Base-by-base conservation (phyloP, 2,329 filamentous ascomycete species). In the Beauveria medogensis region DNA sequence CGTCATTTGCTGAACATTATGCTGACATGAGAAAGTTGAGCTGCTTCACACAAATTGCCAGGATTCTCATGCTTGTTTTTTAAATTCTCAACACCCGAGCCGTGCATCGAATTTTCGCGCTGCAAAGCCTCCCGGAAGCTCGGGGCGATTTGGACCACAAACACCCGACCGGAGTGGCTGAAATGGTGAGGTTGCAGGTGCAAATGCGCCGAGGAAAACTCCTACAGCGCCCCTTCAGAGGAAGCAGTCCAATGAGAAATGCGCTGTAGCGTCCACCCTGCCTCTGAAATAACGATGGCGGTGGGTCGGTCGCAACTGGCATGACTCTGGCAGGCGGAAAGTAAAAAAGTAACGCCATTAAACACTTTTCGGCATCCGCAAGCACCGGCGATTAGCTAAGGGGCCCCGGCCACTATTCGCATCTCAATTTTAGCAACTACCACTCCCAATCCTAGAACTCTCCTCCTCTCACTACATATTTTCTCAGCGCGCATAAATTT, bases 301-400 rank as follows among this genome's bases (percentile, higher is more conserved):
- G 34, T 40, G 48, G 44, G 37, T 41, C 46, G n/a, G 24, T 53
- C 26, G 56, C 48, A 24, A 59, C 48, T 59, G 47, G 56, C 56
- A 18, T 59, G 56, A 59, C 56, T 59, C 24, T 53, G 22, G 34
- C 55, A 37, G 44, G 37, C 46, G 20, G 30, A 30, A 26, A 20
- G 34, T 9, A 51, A 44, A 51, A 51, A 59, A 59, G 56, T 59
- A 59, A 59, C 56, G 56, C 56, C 56, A 59, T 40, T 37, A 37
- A 46, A 20, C 40, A 24, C 24, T 5, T 16, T 53, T 59, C 56
- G 56, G 56, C 56, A 59, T 59, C 48, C 48, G 56, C 48, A 46
- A 44, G 24, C 26, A 57, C 43, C 48, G 56, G 26, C 56, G 24
- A 52, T 51, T 44, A 30, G 37, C 51, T 59, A 52, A 59, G 48